A percentile compares a stretch with the other conserved stretches of the same genome.
Evolutionary conservation across 225 moss, liverwort and hornwort genomes (phyloP).

Genomic region (Ulota crispa): DNA sequence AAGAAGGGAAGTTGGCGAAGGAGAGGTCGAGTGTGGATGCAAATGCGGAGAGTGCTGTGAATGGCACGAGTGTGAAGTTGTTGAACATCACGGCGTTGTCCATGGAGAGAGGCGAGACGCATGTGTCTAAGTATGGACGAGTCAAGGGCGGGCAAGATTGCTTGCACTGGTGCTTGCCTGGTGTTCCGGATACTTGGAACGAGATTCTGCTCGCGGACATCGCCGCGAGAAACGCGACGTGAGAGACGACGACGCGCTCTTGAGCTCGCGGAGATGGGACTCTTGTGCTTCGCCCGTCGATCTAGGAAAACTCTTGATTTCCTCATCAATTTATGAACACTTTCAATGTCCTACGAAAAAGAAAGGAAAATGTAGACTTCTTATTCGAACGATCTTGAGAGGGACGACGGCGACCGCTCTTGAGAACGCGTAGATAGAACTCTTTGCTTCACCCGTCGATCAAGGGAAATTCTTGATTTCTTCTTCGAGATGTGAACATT

Average conservation of each 20-base stretch:
- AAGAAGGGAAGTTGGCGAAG: slow-evolving; percentile 21
- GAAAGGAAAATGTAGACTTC: no score
- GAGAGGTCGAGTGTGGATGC: not conserved
- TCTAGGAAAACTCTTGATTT: not conserved
- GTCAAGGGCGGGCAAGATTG: slow-evolving; percentile 61
- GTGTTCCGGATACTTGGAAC: slow-evolving; percentile 87
- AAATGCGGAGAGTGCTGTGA: slow-evolving; percentile 53
- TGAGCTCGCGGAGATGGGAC: not conserved
- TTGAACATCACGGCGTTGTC: slow-evolving; percentile 65
- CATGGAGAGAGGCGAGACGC: slow-evolving; percentile 51
- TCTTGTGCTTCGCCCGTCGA: not conserved
- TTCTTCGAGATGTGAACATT: no score
- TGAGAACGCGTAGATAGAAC: not conserved
- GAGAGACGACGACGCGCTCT: not conserved
- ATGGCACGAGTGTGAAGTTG: slow-evolving; percentile 49
- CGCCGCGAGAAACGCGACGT: not conserved
- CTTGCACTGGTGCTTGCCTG: slow-evolving; percentile 92
- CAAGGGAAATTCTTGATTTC: not conserved
- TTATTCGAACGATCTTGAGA: no score
- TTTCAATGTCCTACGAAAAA: no score
- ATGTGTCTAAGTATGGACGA: slow-evolving; percentile 70
- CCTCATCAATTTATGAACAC: accelerated
- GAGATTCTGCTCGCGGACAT: slow-evolving; percentile 62
- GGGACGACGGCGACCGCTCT: not conserved
- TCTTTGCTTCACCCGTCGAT: not conserved